Conservation (phyloP, 2,329 filamentous ascomycete genomes). For the Stemphylium vesicarium region DNA sequence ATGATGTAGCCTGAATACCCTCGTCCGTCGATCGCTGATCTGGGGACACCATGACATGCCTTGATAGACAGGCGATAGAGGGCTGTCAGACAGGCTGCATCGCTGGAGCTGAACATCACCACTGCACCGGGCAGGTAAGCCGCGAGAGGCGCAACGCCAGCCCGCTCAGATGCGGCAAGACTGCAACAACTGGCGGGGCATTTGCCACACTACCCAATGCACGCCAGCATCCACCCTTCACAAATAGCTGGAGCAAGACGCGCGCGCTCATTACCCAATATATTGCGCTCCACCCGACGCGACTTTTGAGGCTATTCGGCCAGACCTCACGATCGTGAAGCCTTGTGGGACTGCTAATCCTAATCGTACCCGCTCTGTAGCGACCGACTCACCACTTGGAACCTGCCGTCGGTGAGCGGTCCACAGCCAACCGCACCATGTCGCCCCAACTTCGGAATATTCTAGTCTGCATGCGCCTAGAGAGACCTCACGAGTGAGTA, state of each 20-base stretch:
- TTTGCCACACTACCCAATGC: constrained; percentile 4
- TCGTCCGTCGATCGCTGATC: constrained; percentile 1
- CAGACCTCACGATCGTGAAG: constrained; percentile 1
- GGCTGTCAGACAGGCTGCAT: background rate
- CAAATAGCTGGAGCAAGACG: constrained; percentile 6
- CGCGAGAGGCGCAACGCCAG: constrained; percentile 4
- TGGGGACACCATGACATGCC: background rate
- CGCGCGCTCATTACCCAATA: constrained; percentile 12
- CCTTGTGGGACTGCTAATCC: constrained; percentile 4
- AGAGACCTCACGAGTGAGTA: background rate
- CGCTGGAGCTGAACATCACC: background rate
- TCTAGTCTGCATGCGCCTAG: background rate
- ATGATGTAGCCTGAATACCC: constrained; percentile 8
- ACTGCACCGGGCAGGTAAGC: constrained; percentile 4
- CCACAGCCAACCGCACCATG: constrained; percentile 11
- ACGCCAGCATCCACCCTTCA: constrained; percentile 1
- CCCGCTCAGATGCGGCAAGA: constrained; percentile 15
- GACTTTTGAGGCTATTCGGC: background rate
- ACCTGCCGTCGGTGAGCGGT: constrained; percentile 7
- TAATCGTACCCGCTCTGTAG: background rate
- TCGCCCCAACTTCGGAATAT: constrained; percentile 9
- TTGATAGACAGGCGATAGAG: background rate
- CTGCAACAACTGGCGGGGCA: constrained; percentile 18
- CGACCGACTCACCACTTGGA: constrained; percentile 1
- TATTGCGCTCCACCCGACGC: constrained; percentile 8